Evolutionary conservation across 129 eudicot species (phyloP).

Genomic region (Artemisia argyi): DNA sequence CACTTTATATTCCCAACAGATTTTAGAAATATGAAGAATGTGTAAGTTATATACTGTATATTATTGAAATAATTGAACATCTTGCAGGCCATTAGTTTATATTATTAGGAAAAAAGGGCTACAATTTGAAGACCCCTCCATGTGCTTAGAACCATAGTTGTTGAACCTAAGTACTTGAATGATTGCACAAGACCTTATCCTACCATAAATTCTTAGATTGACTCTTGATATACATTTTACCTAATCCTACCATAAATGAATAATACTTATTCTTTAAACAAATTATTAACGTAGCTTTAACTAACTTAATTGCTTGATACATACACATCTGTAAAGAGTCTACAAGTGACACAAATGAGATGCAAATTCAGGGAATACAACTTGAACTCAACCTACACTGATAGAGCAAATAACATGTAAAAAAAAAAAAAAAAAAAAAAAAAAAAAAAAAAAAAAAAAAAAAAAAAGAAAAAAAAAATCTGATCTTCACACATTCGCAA

Average conservation of each 20-base stretch:
- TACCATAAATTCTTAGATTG: conserved; percentile 40
- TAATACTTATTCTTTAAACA: background rate
- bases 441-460: no score
- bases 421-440: no score
- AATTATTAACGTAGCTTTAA: background rate
- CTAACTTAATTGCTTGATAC: no score
- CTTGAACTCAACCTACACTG: no score
- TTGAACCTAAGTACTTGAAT: conserved; percentile 32
- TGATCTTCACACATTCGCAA: no score
- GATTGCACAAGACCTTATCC: conserved; percentile 29
- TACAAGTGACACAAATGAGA: no score
- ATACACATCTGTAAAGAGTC: no score
- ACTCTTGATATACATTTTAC: conserved; percentile 24
- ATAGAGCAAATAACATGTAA: no score
- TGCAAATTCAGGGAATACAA: no score
- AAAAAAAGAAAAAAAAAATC: no score
- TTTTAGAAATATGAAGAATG: background rate
- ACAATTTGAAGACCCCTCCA: conserved; percentile 50
- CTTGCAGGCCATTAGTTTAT: conserved; percentile 38
- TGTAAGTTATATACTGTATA: background rate
- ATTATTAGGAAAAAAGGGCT: conserved; percentile 13
- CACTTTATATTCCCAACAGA: conserved; percentile 28
- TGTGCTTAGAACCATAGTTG: conserved; percentile 47
- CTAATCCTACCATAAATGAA: background rate
- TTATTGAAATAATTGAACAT: conserved; percentile 20